These are phyloP conservation scores for Mycogone perniciosa DNA, from an alignment of 2,329 filamentous ascomycete species.

Conservation along the genomic window DNA sequence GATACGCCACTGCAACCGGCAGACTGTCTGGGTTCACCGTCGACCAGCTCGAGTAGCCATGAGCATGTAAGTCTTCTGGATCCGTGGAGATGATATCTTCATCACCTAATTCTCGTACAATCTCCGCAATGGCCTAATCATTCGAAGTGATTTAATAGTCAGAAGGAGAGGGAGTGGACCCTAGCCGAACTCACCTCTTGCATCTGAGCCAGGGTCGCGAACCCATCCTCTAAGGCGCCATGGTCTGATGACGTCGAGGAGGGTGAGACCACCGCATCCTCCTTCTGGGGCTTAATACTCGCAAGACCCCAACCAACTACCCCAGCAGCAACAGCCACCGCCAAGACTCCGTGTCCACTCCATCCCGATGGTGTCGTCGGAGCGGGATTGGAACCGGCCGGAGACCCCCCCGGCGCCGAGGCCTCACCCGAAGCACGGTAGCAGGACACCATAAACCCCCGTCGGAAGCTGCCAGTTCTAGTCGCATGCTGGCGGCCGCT, in stretches of 20 bases:
- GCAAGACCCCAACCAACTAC: constrained; percentile 37
- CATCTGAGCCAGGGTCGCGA: constrained; percentile 39
- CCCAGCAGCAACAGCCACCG: constrained; percentile 33
- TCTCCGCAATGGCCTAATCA: constrained; percentile 47
- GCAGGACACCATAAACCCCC: neutral
- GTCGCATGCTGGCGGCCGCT: neutral
- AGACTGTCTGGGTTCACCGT: constrained; percentile 53
- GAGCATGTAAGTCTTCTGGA: constrained; percentile 52
- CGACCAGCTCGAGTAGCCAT: constrained; percentile 65
- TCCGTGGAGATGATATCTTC: constrained; percentile 58
- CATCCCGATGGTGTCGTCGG: constrained; percentile 15
- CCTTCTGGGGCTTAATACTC: constrained; percentile 16
- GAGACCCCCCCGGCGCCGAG: constrained; percentile 1
- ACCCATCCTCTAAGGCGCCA: constrained; percentile 23
- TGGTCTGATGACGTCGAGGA: neutral
- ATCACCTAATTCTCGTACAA: constrained; percentile 40
- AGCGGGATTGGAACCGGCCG: neutral
- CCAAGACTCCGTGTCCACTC: constrained; percentile 29
- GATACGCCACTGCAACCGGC: constrained; percentile 59
- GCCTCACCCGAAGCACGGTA: constrained; percentile 4
- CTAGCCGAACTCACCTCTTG: constrained; percentile 27
- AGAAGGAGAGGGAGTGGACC: neutral
- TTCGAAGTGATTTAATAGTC: neutral
- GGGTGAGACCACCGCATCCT: constrained; percentile 5
- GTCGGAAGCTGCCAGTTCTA: neutral